Evolutionary conservation across 2,329 filamentous ascomycete species (phyloP).

Genomic region (Diaporthe citri): DNA sequence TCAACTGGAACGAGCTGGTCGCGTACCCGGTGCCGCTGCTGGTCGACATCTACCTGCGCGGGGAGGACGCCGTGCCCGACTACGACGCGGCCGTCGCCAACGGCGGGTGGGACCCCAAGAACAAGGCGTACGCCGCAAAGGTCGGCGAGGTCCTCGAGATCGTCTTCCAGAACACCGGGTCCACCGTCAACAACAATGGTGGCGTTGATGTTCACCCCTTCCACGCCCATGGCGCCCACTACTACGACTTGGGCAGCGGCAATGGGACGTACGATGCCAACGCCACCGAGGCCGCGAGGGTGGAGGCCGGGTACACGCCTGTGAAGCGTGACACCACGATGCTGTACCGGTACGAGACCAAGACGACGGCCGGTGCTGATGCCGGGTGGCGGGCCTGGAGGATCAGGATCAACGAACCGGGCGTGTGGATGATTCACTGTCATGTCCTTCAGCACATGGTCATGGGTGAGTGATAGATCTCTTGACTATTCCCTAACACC

Average conservation of each 20-base stretch:
- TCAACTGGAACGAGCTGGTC: slow-evolving; percentile 58
- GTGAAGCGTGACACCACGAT: slow-evolving; percentile 63
- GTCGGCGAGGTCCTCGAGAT: slow-evolving; percentile 70
- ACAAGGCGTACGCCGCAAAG: slow-evolving; percentile 63
- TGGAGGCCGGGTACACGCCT: slow-evolving; percentile 50
- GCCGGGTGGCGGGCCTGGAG: slow-evolving; percentile 74
- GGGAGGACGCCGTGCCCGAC: slow-evolving; percentile 60
- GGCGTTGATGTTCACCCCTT: slow-evolving; percentile 61
- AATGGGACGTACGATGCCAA: slow-evolving; percentile 64
- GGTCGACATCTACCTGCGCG: slow-evolving; percentile 64
- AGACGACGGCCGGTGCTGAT: slow-evolving; percentile 54
- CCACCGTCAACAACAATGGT: slow-evolving; percentile 57
- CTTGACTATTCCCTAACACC: slow-evolving; percentile 45
- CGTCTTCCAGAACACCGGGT: slow-evolving; percentile 49
- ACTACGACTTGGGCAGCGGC: slow-evolving; percentile 66
- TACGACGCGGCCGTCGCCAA: slow-evolving; percentile 63
- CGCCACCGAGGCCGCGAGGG: slow-evolving; percentile 59
- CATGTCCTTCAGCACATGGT: slow-evolving; percentile 70
- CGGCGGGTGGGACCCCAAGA: slow-evolving; percentile 65
- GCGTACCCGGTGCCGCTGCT: slow-evolving; percentile 57
- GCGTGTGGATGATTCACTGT: slow-evolving; percentile 74
- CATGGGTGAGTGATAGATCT: slow-evolving; percentile 58
- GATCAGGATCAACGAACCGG: slow-evolving; percentile 61
- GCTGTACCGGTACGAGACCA: slow-evolving; percentile 65
- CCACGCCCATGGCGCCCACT: slow-evolving; percentile 67